Evolutionary conservation across 225 moss, liverwort and hornwort genomes (phyloP).

Genomic region (Sphagnum tenellum): DNA sequence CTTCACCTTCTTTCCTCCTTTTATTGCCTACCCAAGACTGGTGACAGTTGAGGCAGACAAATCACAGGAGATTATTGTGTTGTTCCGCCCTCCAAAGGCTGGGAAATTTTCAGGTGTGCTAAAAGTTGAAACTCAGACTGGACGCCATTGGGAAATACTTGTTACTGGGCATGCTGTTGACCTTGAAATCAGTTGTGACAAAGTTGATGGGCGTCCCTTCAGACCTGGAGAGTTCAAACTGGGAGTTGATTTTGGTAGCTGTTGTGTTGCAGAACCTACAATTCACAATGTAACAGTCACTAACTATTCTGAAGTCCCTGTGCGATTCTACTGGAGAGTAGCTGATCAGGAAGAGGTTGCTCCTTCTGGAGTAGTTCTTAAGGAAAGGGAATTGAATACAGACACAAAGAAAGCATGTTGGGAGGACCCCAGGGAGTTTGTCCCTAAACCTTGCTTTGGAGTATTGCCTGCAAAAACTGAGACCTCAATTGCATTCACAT

Average conservation of each 20-base stretch:
- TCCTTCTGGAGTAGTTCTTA: neutral
- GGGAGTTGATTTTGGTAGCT: conserved; percentile 56
- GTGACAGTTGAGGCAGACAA: conserved; percentile 32
- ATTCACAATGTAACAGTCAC: conserved; percentile 34
- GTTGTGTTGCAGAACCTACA: conserved; percentile 24
- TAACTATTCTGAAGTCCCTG: conserved; percentile 30
- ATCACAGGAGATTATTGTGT: conserved; percentile 60
- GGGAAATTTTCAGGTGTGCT: conserved; percentile 36
- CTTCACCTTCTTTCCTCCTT: conserved; percentile 41
- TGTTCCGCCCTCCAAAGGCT: conserved; percentile 50
- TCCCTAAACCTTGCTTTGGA: conserved; percentile 41
- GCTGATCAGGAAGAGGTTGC: conserved; percentile 9
- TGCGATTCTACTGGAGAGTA: conserved; percentile 24
- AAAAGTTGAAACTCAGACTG: conserved; percentile 39
- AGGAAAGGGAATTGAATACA: conserved; percentile 18
- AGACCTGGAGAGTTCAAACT: conserved; percentile 40
- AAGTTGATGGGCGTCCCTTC: conserved; percentile 47
- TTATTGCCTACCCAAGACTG: conserved; percentile 47
- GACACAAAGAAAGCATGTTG: conserved; percentile 17
- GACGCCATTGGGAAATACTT: conserved; percentile 61
- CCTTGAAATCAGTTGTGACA: conserved; percentile 46
- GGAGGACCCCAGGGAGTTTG: conserved; percentile 23
- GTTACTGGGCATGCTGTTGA: conserved; percentile 50
- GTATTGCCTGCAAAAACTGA: conserved; percentile 34
- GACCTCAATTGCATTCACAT: conserved; percentile 22